Percentiles rank a stretch among this genome's conserved stretches.
Evolutionary conservation across 2,329 filamentous ascomycete species (phyloP).

Genomic region (Reticulascus tulasneorum): DNA sequence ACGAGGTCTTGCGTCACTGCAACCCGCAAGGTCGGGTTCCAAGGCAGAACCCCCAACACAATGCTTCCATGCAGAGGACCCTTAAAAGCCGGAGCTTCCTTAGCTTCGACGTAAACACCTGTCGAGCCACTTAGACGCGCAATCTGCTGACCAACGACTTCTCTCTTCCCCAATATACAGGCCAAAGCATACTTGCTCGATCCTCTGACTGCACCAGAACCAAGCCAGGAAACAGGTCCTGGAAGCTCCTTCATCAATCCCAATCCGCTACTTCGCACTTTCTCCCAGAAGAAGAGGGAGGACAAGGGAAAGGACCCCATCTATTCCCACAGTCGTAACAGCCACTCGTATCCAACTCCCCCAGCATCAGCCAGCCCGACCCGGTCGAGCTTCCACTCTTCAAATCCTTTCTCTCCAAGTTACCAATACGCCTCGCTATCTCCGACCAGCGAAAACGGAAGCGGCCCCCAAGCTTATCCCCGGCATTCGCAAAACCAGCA

Average conservation of each 20-base stretch:
- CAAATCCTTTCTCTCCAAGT: slow-evolving; percentile 34
- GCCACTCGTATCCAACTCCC: slow-evolving; percentile 37
- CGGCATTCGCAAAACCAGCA: slow-evolving; percentile 16
- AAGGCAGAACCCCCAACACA: too few relatives aligned
- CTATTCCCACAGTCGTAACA: slow-evolving; percentile 4
- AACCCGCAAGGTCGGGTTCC: too few relatives aligned
- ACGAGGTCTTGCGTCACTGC: too few relatives aligned
- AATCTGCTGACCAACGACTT: neutral
- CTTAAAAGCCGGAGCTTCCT: too few relatives aligned
- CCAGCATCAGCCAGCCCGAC: slow-evolving; percentile 52
- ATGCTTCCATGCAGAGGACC: too few relatives aligned
- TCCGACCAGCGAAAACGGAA: slow-evolving; percentile 6
- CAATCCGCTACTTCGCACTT: slow-evolving; percentile 18
- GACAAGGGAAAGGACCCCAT: slow-evolving; percentile 8
- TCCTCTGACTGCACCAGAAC: slow-evolving; percentile 64
- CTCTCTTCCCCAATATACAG: slow-evolving; percentile 39
- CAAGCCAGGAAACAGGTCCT: slow-evolving; percentile 63
- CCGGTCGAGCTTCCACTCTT: slow-evolving; percentile 39
- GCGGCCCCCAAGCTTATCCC: slow-evolving; percentile 9
- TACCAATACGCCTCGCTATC: slow-evolving; percentile 25
- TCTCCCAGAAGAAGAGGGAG: slow-evolving; percentile 21
- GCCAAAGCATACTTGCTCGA: slow-evolving; percentile 65
- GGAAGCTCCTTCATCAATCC: slow-evolving; percentile 49
- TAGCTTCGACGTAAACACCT: slow-evolving; percentile 16
- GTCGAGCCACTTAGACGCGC: slow-evolving; percentile 2